Evolutionary conservation across 2,329 filamentous ascomycete genomes (phyloP), one percentile per base, ranked within the genome.

Genomic region (Neonectria punicea): DNA sequence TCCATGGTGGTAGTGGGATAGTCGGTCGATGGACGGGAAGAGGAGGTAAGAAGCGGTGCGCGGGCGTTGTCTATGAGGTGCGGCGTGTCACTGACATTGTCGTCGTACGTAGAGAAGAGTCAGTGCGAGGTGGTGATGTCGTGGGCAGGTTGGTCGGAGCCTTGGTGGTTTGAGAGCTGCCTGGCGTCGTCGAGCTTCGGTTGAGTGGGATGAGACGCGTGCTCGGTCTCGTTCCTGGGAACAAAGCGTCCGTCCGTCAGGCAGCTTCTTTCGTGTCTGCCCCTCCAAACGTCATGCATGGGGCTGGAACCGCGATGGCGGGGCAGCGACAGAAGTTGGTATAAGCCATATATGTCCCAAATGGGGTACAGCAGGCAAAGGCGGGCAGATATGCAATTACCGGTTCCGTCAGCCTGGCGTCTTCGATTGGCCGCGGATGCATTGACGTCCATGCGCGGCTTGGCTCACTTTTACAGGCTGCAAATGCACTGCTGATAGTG

Each of bases 1-100:
- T 77, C 75, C 76, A 79, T 79, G 57, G 25, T 28, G 11, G n/a
- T n/a, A n/a, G n/a, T n/a, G n/a, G n/a, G 18, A 50, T 47, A 16
- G 53, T 6, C 25, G 18, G 25, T 51, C 14, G 41, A 46, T n/a
- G 28, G 46, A 16, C 32, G 39, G 20, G 49, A 47, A 25, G 10
- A 36, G 53, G 49, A 65, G 32, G 60, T 8, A 53, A 13, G 47
- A 16, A 41, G 39, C 30, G 25, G 58, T 28, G 13, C 11, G 30
- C 50, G 44, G 39, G 67, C 20, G 22, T 63, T 61, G 58, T 66
- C 41, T 51, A 59, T 10, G 56, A 56, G 28, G 22, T 46, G 34
- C 53, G 46, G 64, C 30, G 46, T 63, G 66, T 73, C 43, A 34
- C 67, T 41, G 57, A 64, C 58, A 53, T 55, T 10, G n/a, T 50